phyloP scores from a whole-genome alignment of 371 early-diverging fungal genomes.

The Apophysomyces variabilis region DNA sequence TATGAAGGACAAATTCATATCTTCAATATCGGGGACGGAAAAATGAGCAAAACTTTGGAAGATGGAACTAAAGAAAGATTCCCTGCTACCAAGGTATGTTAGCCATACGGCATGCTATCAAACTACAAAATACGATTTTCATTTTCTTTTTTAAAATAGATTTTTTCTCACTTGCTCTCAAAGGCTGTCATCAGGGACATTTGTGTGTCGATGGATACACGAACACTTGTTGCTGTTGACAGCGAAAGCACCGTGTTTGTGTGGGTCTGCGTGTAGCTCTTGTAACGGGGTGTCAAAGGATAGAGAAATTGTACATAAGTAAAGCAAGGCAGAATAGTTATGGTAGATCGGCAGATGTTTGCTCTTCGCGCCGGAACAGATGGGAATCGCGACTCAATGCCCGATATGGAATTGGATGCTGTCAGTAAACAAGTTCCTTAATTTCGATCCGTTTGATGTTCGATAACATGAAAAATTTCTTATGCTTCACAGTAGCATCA shows the following conservation, averaged over 20 bases:
- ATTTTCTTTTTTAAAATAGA: slow-evolving; percentile 14
- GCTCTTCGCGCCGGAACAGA: too few relatives aligned
- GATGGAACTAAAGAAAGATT: slow-evolving; percentile 41
- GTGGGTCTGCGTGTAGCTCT: slow-evolving; percentile 22
- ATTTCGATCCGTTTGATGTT: too few relatives aligned
- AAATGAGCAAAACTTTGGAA: slow-evolving; percentile 32
- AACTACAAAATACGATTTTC: neutral
- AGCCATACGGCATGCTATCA: too few relatives aligned
- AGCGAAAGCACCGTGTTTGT: slow-evolving; percentile 41
- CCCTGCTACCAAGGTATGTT: slow-evolving; percentile 32
- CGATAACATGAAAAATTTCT: too few relatives aligned
- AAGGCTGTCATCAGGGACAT: slow-evolving; percentile 44
- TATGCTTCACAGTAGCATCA: too few relatives aligned
- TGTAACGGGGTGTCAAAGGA: too few relatives aligned
- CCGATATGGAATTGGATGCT: too few relatives aligned
- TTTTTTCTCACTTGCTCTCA: slow-evolving; percentile 37
- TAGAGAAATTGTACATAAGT: too few relatives aligned
- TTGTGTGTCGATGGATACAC: slow-evolving; percentile 33
- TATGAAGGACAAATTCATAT: slow-evolving; percentile 47
- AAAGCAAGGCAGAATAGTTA: too few relatives aligned
- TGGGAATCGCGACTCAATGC: too few relatives aligned
- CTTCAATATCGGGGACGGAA: slow-evolving; percentile 40
- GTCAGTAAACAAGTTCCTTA: too few relatives aligned
- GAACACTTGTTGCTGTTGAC: slow-evolving; percentile 42
- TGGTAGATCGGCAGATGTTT: too few relatives aligned